Percentiles rank a stretch among this genome's conserved stretches.
These are phyloP conservation scores for Orbilia ellipsospora DNA, from an alignment of 2,329 filamentous ascomycete species.

Conservation along the genomic window DNA sequence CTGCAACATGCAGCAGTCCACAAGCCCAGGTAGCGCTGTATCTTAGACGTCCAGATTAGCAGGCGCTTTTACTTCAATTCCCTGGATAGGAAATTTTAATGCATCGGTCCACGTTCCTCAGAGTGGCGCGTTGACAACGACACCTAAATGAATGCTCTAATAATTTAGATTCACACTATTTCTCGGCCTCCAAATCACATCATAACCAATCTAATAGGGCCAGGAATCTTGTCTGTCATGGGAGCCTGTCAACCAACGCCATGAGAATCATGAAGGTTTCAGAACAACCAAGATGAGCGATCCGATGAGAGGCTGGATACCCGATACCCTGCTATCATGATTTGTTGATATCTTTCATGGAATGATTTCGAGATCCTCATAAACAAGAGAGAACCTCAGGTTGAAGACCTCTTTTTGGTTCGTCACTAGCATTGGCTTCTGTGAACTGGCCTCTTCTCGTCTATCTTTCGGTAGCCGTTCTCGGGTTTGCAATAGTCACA, in stretches of 20 bases:
- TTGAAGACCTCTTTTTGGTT: conserved; percentile 29
- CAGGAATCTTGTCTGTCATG: conserved; percentile 53
- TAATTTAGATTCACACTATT: conserved; percentile 41
- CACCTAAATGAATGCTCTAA: conserved; percentile 48
- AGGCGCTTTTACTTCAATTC: conserved; percentile 51
- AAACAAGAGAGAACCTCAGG: conserved; percentile 41
- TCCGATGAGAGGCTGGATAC: conserved; percentile 54
- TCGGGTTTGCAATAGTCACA: conserved; percentile 24
- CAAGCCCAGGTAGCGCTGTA: conserved; percentile 55
- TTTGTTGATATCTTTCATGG: conserved; percentile 41
- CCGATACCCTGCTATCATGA: conserved; percentile 40
- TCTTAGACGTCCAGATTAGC: conserved; percentile 42
- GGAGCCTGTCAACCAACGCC: conserved; percentile 26
- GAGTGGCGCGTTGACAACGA: conserved; percentile 54
- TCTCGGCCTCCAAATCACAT: conserved; percentile 42
- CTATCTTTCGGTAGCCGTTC: conserved; percentile 12
- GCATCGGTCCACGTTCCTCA: conserved; percentile 55
- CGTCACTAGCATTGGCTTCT: conserved; percentile 33
- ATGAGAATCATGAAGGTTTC: conserved; percentile 52
- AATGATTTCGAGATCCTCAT: conserved; percentile 41
- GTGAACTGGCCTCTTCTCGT: conserved; percentile 15
- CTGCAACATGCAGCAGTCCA: conserved; percentile 40
- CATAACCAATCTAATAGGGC: conserved; percentile 35
- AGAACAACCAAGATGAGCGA: conserved; percentile 46
- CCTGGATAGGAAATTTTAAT: conserved; percentile 54